phyloP scores from a whole-genome alignment of 441 rosid genomes.

The Gossypium davidsonii region DNA sequence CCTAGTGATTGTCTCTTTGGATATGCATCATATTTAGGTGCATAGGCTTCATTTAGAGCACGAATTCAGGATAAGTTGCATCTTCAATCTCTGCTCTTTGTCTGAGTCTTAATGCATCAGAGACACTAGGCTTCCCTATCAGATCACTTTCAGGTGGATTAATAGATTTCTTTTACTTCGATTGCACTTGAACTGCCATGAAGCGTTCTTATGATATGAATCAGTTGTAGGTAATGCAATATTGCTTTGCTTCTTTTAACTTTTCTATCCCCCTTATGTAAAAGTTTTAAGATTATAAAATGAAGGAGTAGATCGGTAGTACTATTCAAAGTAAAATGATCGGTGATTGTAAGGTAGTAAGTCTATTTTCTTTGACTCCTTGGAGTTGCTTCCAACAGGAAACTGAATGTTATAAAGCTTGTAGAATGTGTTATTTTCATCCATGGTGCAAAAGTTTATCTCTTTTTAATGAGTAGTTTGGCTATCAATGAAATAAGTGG shows the following conservation, averaged over 20 bases:
- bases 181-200: neutral
- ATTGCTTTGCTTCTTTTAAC: neutral
- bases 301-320: neutral
- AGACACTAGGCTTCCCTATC: neutral
- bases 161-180: neutral
- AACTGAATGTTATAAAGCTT: neutral
- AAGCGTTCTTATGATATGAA: neutral
- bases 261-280: neutral
- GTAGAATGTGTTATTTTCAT: neutral
- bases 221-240: neutral
- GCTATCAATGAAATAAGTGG: neutral
- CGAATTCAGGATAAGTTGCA: neutral
- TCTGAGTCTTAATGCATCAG: slow-evolving; percentile 3
- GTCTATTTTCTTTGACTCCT: neutral
- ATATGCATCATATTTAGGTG: neutral
- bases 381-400: neutral
- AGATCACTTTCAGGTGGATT: neutral
- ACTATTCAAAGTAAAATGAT: slow-evolving; percentile 4
- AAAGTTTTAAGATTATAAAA: neutral
- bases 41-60: neutral
- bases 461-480: neutral
- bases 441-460: neutral
- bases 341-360: neutral
- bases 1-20: neutral
- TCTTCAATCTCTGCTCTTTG: neutral